These are phyloP conservation scores for Zelopaecilomyces penicillatus DNA, from an alignment of 2,329 filamentous ascomycete species.

Conservation along the genomic window DNA sequence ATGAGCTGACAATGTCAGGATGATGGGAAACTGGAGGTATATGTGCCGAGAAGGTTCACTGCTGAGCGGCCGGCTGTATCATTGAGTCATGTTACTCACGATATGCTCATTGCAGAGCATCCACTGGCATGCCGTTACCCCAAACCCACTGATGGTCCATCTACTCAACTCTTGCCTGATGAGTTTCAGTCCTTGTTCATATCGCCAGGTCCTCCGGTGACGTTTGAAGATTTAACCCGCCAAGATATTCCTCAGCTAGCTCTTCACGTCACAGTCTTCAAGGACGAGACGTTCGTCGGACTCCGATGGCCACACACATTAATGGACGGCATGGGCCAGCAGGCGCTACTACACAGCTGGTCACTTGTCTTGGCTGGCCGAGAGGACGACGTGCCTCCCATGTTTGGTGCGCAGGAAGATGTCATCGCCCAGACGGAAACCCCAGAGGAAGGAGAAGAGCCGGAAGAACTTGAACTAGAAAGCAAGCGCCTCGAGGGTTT, in stretches of 20 bases:
- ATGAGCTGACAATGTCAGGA: background rate
- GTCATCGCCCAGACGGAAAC: background rate
- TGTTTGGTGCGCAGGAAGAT: constrained; percentile 14
- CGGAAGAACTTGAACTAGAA: background rate
- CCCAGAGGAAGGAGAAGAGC: background rate
- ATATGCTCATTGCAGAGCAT: constrained; percentile 29
- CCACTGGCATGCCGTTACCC: constrained; percentile 9
- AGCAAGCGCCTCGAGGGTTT: background rate
- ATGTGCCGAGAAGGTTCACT: constrained; percentile 21
- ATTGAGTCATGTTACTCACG: constrained; percentile 28
- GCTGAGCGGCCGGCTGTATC: constrained; percentile 26
- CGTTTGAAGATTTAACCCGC: constrained; percentile 30
- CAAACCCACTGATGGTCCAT: constrained; percentile 15
- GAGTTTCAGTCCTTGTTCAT: constrained; percentile 1
- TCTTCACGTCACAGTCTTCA: constrained; percentile 39
- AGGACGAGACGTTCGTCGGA: constrained; percentile 38
- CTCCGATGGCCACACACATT: constrained; percentile 38
- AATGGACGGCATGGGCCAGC: constrained; percentile 36
- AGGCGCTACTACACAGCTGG: constrained; percentile 37
- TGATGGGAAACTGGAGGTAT: constrained; percentile 20
- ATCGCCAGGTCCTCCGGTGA: constrained; percentile 8
- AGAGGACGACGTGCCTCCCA: constrained; percentile 30
- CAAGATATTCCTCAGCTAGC: constrained; percentile 35
- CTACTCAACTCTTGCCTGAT: background rate
- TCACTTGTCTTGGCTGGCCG: constrained; percentile 32